These are phyloP conservation scores for Mixia osmundae DNA, from an alignment of 1,284 basidiomycete genomes.

Conservation along the genomic window DNA sequence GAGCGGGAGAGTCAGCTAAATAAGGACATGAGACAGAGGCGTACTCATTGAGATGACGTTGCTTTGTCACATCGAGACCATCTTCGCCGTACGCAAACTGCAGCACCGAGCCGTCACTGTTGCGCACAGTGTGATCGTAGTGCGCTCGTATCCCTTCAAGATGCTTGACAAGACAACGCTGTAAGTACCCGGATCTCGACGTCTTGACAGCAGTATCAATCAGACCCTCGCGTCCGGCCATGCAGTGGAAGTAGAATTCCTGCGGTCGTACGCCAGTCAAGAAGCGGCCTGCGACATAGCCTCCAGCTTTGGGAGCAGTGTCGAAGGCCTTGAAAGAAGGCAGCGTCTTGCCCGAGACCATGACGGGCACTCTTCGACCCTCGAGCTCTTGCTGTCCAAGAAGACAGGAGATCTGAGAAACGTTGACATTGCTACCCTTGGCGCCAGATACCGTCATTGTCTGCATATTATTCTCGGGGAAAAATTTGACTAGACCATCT, in stretches of 20 bases:
- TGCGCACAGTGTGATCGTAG: conserved; percentile 95
- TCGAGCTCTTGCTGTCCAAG: conserved; percentile 95
- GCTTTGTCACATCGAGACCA: conserved; percentile 78
- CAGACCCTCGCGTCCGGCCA: conserved; percentile 96
- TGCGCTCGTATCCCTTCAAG: conserved; percentile 87
- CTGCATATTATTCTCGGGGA: conserved; percentile 99
- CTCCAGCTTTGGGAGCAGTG: conserved; percentile 87
- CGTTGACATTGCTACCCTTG: conserved; percentile 94
- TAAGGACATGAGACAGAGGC: not conserved
- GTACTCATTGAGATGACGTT: conserved; percentile 19
- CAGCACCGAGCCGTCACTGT: conserved; percentile 73
- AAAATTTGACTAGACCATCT: conserved; percentile 63
- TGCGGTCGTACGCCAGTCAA: conserved; percentile 95
- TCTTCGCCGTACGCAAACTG: conserved; percentile 98
- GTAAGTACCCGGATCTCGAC: conserved; percentile 90
- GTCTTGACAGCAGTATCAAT: conserved; percentile 99
- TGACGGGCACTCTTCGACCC: conserved; percentile 92
- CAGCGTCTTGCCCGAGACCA: conserved; percentile 96
- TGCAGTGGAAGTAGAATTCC: conserved; percentile 99
- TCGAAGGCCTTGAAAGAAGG: conserved; percentile 95
- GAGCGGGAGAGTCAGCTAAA: not conserved
- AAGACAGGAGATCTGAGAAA: conserved; percentile 87
- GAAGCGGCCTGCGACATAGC: conserved; percentile 99
- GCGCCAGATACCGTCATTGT: conserved; percentile 97
- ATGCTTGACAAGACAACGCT: conserved; percentile 96